Evolutionary conservation across 306 rosid genomes (phyloP).

Genomic region (Medicago lupulina): DNA sequence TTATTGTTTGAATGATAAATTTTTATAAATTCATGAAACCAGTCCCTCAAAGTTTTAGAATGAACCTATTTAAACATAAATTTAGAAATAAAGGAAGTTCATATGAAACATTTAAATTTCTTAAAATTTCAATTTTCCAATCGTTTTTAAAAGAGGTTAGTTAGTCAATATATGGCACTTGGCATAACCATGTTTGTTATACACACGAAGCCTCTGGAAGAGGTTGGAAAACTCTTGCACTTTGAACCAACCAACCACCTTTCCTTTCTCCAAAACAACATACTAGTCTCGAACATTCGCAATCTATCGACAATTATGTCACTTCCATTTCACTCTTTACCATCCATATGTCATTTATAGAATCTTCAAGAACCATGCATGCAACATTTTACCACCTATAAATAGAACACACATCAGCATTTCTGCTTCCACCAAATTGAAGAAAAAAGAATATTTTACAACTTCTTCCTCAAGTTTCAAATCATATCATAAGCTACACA

Average conservation of each 20-base stretch:
- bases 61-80: too few relatives aligned
- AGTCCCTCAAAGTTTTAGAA: too few relatives aligned
- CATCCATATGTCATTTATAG: background rate
- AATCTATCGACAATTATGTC: constrained; percentile 19
- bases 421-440: background rate
- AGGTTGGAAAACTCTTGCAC: constrained; percentile 38
- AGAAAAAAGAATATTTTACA: background rate
- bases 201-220: constrained; percentile 50
- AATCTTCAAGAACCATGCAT: constrained; percentile 44
- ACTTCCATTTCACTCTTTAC: background rate
- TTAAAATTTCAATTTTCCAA: too few relatives aligned
- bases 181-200: background rate
- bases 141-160: too few relatives aligned
- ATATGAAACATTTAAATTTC: too few relatives aligned
- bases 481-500: background rate
- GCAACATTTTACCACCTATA: constrained; percentile 13
- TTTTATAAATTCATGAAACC: too few relatives aligned
- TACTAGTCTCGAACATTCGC: constrained; percentile 50
- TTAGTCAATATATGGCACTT: background rate
- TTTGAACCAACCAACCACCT: background rate
- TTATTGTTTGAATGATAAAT: too few relatives aligned
- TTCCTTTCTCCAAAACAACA: background rate
- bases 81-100: too few relatives aligned
- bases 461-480: too few relatives aligned
- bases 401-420: background rate